Conservation (phyloP, 169 alveolate species). For the Plasmodium knowlesi region DNA sequence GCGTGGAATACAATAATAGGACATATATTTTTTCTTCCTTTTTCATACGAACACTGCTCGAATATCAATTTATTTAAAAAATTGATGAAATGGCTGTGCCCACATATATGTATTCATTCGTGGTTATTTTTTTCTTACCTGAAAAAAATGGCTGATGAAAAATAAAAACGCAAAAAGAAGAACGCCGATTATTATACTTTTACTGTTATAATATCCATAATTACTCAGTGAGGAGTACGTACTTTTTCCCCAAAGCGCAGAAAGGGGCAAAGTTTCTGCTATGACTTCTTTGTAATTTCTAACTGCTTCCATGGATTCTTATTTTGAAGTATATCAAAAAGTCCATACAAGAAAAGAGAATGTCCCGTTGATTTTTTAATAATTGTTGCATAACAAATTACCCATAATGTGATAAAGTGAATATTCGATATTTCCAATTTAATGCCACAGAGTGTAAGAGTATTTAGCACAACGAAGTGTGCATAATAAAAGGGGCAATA, state of each 20-base stretch:
- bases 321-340: background rate
- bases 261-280: background rate
- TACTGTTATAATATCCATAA: background rate
- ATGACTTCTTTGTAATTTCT: background rate
- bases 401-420: background rate
- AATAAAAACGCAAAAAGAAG: background rate
- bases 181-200: background rate
- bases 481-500: background rate
- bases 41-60: background rate
- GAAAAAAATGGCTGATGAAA: background rate
- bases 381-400: background rate
- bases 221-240: background rate
- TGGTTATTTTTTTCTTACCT: background rate
- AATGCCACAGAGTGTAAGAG: background rate
- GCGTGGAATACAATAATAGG: background rate
- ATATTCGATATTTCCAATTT: background rate
- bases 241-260: background rate
- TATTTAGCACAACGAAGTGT: background rate
- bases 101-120: background rate
- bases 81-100: background rate
- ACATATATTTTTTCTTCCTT: background rate
- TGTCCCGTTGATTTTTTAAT: background rate
- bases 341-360: background rate
- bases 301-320: background rate
- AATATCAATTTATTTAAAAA: background rate